Conservation (phyloP, 2,329 filamentous ascomycete genomes). For the Dryadomyces quercus-mongolicae region DNA sequence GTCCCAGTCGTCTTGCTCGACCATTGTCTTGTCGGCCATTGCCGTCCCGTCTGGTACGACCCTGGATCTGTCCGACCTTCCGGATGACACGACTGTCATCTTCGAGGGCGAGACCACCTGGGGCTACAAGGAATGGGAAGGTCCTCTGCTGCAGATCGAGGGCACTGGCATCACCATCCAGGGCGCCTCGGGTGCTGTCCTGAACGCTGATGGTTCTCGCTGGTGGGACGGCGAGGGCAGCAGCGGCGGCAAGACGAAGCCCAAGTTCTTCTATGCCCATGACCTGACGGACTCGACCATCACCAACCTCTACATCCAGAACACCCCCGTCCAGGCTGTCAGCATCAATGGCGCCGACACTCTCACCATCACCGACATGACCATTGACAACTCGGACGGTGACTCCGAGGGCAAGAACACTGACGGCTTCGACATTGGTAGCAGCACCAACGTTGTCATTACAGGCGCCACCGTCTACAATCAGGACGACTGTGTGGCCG, state of each 20-base stretch:
- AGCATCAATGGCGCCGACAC: slow-evolving; percentile 24
- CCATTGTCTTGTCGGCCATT: slow-evolving; percentile 39
- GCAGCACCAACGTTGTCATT: slow-evolving; percentile 35
- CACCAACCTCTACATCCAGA: slow-evolving; percentile 25
- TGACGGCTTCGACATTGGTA: slow-evolving; percentile 45
- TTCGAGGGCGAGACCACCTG: slow-evolving; percentile 23
- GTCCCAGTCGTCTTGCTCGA: slow-evolving; percentile 30
- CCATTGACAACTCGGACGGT: slow-evolving; percentile 26
- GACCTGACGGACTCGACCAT: slow-evolving; percentile 37
- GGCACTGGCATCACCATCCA: slow-evolving; percentile 7
- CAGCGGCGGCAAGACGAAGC: slow-evolving; percentile 51
- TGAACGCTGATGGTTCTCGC: slow-evolving; percentile 7
- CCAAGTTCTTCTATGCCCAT: slow-evolving; percentile 42
- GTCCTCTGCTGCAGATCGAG: slow-evolving; percentile 8
- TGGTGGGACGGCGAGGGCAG: slow-evolving; percentile 47
- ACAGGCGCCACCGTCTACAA: slow-evolving; percentile 41
- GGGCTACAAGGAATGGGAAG: slow-evolving; percentile 9
- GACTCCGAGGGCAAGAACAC: slow-evolving; percentile 44
- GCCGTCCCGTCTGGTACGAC: slow-evolving; percentile 45
- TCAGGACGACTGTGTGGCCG: slow-evolving; percentile 49
- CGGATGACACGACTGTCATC: slow-evolving; percentile 32
- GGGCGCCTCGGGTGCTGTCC: slow-evolving; percentile 16
- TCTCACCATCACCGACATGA: slow-evolving; percentile 22
- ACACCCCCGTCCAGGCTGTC: slow-evolving; percentile 30
- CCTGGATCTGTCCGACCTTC: slow-evolving; percentile 43